phyloP scores from a whole-genome alignment of 805 yeast genomes.

The Saccharomycopsis synnaedendra region DNA sequence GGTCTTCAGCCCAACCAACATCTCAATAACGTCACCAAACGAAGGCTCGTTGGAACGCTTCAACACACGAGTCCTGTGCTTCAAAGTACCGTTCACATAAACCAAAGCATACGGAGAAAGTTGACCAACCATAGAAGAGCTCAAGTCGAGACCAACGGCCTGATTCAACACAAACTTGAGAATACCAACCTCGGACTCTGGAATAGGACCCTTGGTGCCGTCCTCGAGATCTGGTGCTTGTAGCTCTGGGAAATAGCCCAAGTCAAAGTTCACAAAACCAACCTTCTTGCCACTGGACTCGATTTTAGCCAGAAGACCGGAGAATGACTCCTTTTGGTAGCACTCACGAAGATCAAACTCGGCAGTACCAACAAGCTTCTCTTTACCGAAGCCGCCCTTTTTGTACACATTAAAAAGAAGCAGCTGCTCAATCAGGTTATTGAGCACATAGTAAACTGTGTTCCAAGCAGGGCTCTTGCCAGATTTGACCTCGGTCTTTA shows the following conservation, averaged over 20 bases:
- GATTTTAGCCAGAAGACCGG: constrained; percentile 21
- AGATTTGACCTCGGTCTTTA: constrained; percentile 47
- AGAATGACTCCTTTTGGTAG: constrained; percentile 37
- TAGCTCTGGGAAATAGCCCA: constrained; percentile 23
- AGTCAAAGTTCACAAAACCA: constrained; percentile 41
- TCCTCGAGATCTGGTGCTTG: constrained; percentile 15
- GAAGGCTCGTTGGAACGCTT: constrained; percentile 63
- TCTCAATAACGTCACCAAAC: constrained; percentile 55
- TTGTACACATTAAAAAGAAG: constrained; percentile 24
- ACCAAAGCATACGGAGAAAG: constrained; percentile 60
- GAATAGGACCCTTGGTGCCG: constrained; percentile 21
- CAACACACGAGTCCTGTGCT: constrained; percentile 48
- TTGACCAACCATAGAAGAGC: constrained; percentile 34
- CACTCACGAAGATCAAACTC: constrained; percentile 40
- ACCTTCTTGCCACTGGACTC: constrained; percentile 18
- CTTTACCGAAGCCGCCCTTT: constrained; percentile 6
- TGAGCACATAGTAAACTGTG: constrained; percentile 51
- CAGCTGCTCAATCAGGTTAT: constrained; percentile 45
- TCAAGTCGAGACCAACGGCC: constrained; percentile 45
- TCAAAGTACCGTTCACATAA: constrained; percentile 42
- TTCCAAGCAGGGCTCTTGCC: constrained; percentile 50
- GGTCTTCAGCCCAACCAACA: constrained; percentile 50
- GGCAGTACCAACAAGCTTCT: constrained; percentile 13
- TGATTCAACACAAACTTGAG: constrained; percentile 51
- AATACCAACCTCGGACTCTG: constrained; percentile 65